Conservation (phyloP, 768 basidiomycete species). For the Mycena pura region DNA sequence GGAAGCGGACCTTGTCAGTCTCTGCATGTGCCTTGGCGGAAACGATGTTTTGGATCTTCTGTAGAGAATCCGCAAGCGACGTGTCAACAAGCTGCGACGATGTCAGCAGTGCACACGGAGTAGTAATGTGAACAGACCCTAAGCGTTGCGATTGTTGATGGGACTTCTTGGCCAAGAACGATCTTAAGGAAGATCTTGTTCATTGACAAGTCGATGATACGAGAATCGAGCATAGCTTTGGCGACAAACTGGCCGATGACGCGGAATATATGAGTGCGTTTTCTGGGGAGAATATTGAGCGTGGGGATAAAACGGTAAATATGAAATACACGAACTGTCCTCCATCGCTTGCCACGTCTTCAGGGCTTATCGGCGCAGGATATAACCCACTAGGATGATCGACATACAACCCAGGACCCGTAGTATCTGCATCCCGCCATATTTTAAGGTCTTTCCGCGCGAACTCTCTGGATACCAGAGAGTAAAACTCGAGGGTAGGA, state of each 20-base stretch:
- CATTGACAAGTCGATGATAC: conserved; percentile 95
- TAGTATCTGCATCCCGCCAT: conserved; percentile 87
- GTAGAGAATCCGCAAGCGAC: conserved; percentile 84
- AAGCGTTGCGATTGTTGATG: conserved; percentile 82
- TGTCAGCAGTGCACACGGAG: conserved; percentile 9
- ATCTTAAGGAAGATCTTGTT: conserved; percentile 95
- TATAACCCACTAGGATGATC: conserved; percentile 86
- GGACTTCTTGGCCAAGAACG: conserved; percentile 86
- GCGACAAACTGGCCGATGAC: conserved; percentile 96
- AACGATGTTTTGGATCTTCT: conserved; percentile 77
- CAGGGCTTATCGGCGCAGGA: conserved; percentile 79
- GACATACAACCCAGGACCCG: conserved; percentile 71
- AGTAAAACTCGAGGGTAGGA: conserved; percentile 97
- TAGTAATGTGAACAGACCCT: conserved; percentile 55
- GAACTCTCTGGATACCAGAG: conserved; percentile 95
- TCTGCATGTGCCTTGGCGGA: conserved; percentile 46
- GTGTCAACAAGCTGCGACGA: conserved; percentile 76
- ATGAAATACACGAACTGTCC: conserved; percentile 63
- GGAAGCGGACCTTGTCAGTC: conserved; percentile 59
- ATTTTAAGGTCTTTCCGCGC: conserved; percentile 86
- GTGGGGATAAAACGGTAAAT: neutral
- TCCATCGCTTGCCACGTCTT: conserved; percentile 74
- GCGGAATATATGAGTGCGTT: conserved; percentile 84
- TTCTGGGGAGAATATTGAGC: conserved; percentile 51
- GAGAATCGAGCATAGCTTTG: conserved; percentile 95